A percentile compares a stretch with the other conserved stretches of the same genome.
Evolutionary conservation across 805 yeast genomes (phyloP).

Genomic region (Wickerhamomyces hampshirensis): DNA sequence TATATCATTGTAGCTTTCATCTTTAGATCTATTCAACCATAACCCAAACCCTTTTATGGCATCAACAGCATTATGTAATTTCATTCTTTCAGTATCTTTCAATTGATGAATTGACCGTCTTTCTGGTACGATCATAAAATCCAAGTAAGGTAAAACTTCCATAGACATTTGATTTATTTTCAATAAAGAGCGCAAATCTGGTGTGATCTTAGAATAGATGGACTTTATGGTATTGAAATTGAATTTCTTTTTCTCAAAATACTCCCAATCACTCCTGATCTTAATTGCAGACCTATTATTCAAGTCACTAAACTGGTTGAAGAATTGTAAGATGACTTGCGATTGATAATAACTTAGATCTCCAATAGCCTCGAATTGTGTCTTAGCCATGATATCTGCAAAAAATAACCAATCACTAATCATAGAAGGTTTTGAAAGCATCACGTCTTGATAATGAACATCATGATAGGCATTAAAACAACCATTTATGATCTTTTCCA

Average conservation of each 20-base stretch:
- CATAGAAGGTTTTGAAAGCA: conserved; percentile 50
- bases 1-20: conserved; percentile 27
- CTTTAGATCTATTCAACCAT: conserved; percentile 30
- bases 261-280: conserved; percentile 27
- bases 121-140: conserved; percentile 26
- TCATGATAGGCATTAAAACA: conserved; percentile 65
- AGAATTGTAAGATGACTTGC: conserved; percentile 56
- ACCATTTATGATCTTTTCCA: conserved; percentile 65
- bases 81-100: conserved; percentile 17
- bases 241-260: conserved; percentile 18
- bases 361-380: conserved; percentile 38
- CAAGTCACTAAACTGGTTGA: conserved; percentile 59
- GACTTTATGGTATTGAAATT: conserved; percentile 11
- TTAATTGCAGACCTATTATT: conserved; percentile 31
- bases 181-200: conserved; percentile 12
- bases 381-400: conserved; percentile 51
- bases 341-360: conserved; percentile 51
- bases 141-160: conserved; percentile 33
- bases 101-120: conserved; percentile 16
- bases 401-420: conserved; percentile 76
- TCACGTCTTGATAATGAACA: conserved; percentile 60
- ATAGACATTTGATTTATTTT: conserved; percentile 14
- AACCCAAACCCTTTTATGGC: conserved; percentile 37
- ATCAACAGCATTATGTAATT: conserved; percentile 33
- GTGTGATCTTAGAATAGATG: conserved; percentile 9